Evolutionary conservation across 148 eudicot genomes (phyloP).

Genomic region (Arbutus unedo): DNA sequence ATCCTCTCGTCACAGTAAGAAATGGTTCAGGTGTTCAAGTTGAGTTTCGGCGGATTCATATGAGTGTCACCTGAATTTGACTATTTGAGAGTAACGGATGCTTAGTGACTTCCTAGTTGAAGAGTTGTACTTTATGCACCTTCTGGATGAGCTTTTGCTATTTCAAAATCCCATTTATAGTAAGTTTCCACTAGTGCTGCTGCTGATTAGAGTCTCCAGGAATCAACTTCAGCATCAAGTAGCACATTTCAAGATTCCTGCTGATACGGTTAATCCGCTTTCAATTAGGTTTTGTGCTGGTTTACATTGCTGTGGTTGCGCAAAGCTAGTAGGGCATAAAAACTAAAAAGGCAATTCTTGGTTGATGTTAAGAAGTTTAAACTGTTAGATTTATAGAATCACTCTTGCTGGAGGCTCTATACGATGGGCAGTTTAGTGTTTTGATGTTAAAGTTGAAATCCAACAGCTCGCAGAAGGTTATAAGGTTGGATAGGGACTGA

Average conservation of each 20-base stretch:
- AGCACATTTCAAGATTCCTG: background rate
- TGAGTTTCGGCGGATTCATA: background rate
- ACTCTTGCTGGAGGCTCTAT: background rate
- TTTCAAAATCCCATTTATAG: background rate
- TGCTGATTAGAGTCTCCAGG: background rate
- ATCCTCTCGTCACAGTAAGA: background rate
- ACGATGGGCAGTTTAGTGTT: background rate
- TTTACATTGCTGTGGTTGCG: background rate
- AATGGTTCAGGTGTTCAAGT: background rate
- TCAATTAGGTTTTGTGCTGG: background rate
- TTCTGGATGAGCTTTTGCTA: background rate
- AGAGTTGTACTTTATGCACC: background rate
- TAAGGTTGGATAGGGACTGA: background rate
- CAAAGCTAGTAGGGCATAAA: background rate
- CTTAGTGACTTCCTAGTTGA: background rate
- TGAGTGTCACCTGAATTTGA: background rate
- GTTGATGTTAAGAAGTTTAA: background rate
- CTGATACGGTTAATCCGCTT: too few relatives aligned
- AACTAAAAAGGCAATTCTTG: background rate
- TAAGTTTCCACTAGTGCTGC: background rate
- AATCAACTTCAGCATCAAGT: background rate
- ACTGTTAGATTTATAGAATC: background rate
- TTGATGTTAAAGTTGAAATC: background rate
- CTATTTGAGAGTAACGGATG: background rate
- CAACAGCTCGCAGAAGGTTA: background rate